Evolutionary conservation across 768 basidiomycete genomes (phyloP).

Genomic region (Mycena albidolilacea): DNA sequence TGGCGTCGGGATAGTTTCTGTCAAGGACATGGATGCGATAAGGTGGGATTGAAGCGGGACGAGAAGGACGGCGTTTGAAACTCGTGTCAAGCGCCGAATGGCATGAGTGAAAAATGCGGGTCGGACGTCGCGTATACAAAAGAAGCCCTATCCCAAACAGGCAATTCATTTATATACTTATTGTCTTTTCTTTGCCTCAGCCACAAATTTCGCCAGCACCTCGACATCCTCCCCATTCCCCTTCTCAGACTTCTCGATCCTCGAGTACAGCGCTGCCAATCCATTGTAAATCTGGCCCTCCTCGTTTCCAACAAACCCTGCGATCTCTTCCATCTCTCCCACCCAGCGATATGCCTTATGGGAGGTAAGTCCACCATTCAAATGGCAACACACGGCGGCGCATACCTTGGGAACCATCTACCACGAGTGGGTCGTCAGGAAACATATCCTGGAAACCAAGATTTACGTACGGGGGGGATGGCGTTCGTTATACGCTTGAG

Average conservation of each 20-base stretch:
- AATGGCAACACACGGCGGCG: not conserved
- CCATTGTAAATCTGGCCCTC: constrained; percentile 65
- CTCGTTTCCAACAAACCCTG: constrained; percentile 63
- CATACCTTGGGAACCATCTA: constrained; percentile 65
- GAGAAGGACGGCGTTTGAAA: not conserved
- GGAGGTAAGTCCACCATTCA: not conserved
- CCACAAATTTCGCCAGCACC: constrained; percentile 60
- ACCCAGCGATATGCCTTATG: constrained; percentile 68
- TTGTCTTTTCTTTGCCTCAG: constrained; percentile 55
- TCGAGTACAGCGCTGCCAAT: constrained; percentile 60
- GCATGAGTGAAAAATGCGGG: constrained; percentile 15
- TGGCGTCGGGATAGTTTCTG: constrained; percentile 28
- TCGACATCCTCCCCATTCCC: constrained; percentile 55
- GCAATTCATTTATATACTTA: constrained; percentile 20
- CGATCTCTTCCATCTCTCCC: constrained; percentile 77
- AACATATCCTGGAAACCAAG: not conserved
- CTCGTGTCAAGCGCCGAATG: constrained; percentile 3
- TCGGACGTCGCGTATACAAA: not conserved
- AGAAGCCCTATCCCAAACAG: constrained; percentile 8
- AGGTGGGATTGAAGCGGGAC: not conserved
- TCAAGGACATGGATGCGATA: constrained; percentile 32
- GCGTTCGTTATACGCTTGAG: constrained; percentile 56
- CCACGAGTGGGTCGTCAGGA: not conserved
- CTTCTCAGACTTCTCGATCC: constrained; percentile 58
- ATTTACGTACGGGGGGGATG: constrained; percentile 50